Base-by-base conservation (phyloP, 2,329 filamentous ascomycete species). In the Epichloe amarillans region DNA sequence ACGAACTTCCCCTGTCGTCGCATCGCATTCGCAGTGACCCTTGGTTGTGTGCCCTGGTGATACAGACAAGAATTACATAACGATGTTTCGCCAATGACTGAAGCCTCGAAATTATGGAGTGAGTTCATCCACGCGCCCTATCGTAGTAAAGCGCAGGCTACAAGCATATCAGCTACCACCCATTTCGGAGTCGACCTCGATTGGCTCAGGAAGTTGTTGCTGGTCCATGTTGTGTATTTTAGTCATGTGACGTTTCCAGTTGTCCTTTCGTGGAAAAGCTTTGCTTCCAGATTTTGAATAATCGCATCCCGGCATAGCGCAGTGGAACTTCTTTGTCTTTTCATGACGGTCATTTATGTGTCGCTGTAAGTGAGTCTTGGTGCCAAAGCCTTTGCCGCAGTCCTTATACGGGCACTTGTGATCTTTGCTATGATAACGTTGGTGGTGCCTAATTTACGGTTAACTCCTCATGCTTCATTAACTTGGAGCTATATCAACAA, bases 311-410 rank as follows among this genome's bases (percentile, higher is more conserved):
- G 66, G 67, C 4, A 77, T 69, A 0, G 71, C 74, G 57, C 78
- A 82, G 60, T 80, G 76, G 51, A 76, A 81, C 52, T 77, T 77
- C 61, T 75, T 76, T 53, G 73, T 76, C 65, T 80, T 79, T 56
- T 72, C 70, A 60, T 82, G 78, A 52, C 78, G 74, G 58, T 81
- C 78, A 61, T 82, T 81, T 60, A 80, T 74, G 57, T 82, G 78
- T 10, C 78, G 75, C 58, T 80, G 75, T 44, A 82, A 66, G 60
- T 81, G 78, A 4, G 78, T 81, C 60, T 79, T 79, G 19, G 78
- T 82, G 49, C 78, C 78, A 52, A 82, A 82, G 21, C 71, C 71
- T 60, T 75, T 79, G 49, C 70, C 72, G 56, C 78, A 82, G 21
- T 66, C 67, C 0, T 67, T 60, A 51, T 78, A 77, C 3, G 69